phyloP scores from a whole-genome alignment of 139 green algal species.

The Yamagishiella unicocca region DNA sequence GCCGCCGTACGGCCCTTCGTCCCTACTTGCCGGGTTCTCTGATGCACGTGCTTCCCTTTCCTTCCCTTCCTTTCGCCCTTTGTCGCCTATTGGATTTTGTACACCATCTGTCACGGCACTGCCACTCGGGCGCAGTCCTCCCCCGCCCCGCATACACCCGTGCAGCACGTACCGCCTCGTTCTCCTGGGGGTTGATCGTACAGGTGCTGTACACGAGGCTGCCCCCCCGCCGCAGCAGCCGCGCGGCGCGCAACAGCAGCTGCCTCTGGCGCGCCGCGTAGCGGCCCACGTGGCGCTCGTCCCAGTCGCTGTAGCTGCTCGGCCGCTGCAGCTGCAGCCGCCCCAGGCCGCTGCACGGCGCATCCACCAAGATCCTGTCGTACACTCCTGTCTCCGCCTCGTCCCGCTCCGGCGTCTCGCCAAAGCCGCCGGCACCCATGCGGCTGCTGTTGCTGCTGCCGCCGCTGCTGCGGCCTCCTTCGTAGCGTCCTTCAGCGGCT shows the following conservation, averaged over 20 bases:
- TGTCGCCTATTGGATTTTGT: too few relatives aligned
- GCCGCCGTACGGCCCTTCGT: too few relatives aligned
- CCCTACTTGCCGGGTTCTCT: too few relatives aligned
- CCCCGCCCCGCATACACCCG: too few relatives aligned
- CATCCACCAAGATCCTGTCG: slow-evolving; percentile 84
- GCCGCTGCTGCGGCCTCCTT: not conserved
- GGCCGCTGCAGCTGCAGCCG: slow-evolving; percentile 63
- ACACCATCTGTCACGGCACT: too few relatives aligned
- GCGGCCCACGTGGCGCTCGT: not conserved
- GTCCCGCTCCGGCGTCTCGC: not conserved
- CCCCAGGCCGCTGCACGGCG: slow-evolving; percentile 81
- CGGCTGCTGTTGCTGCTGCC: not conserved
- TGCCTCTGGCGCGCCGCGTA: slow-evolving; percentile 63
- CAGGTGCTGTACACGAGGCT: slow-evolving; percentile 93
- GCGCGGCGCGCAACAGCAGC: slow-evolving; percentile 78
- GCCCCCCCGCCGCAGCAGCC: slow-evolving; percentile 81
- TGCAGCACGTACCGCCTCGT: slow-evolving; percentile 37
- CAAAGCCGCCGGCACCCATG: not conserved
- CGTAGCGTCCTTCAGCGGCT: too few relatives aligned
- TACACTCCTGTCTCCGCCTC: slow-evolving; percentile 55
- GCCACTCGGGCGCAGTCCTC: too few relatives aligned
- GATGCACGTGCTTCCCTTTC: too few relatives aligned
- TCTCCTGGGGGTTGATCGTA: slow-evolving; percentile 79
- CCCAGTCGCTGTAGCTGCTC: not conserved
- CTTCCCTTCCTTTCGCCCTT: too few relatives aligned